phyloP scores from a whole-genome alignment of 164 flowering plant genomes.

The Vitis cinerea region DNA sequence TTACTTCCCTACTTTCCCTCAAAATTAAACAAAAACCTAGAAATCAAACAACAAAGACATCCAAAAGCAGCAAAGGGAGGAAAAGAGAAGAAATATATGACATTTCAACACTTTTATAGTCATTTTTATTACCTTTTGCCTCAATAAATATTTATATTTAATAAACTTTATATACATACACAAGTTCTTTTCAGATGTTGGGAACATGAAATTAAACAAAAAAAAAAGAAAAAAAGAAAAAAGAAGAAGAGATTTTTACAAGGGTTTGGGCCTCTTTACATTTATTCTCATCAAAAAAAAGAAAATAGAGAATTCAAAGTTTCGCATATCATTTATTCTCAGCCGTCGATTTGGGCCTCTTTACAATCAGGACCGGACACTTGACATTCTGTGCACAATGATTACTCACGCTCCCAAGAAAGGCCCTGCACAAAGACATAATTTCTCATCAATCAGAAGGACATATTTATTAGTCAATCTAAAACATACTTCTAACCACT shows the following conservation, averaged over 20 bases:
- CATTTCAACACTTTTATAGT: no score
- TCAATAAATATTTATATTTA: no score
- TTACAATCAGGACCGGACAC: constrained; percentile 64
- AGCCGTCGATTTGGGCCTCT: constrained; percentile 42
- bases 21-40: no score
- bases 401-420: constrained; percentile 64
- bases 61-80: no score
- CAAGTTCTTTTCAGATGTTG: no score
- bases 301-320: background rate
- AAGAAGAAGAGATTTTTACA: background rate
- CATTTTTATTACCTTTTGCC: no score
- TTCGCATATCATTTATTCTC: background rate
- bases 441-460: background rate
- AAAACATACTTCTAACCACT: background rate
- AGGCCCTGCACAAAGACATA: constrained; percentile 33
- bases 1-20: no score
- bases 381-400: constrained; percentile 60
- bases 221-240: background rate
- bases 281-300: no score
- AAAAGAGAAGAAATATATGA: no score
- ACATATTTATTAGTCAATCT: background rate
- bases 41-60: no score
- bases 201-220: no score
- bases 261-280: background rate
- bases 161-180: no score